Evolutionary conservation across 2,329 filamentous ascomycete species (phyloP), one percentile per base, ranked within the genome.

Genomic region (Colletotrichum sp.): DNA sequence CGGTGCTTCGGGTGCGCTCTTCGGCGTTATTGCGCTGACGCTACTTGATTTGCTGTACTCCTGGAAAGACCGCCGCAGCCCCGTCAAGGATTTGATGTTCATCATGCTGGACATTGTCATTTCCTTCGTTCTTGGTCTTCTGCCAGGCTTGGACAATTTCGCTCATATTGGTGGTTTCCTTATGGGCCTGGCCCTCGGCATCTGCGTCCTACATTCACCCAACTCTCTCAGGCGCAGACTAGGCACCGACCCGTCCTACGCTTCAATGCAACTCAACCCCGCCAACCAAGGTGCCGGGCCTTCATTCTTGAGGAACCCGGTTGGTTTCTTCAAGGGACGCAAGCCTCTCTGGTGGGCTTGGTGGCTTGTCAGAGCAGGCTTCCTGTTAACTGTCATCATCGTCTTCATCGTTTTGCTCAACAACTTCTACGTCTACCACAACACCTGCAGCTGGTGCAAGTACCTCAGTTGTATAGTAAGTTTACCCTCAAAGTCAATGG

Each of bases 301-400:
- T 30, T 83, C 87, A 1, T 92, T 94, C 79, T 82, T 91, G 72
- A 91, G 92, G 80, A 91, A 90, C 74, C 91, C 94, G 0, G 83
- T 93, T 6, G 93, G 92, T 8, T 98, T 98, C 85, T 98, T 98
- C 87, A 96, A 96, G 83, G 95, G 95, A 25, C 91, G 97, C 22
- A 98, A 98, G 83, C 94, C 94, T 27, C 89, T 98, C 9, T 99
- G 97, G 97, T 99, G 97, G 97, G 94, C 88, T 8, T 99, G 97
- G 97, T 98, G 96, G 96, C 85, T 98, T 27, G 90, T 98, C 32
- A 91, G 97, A 22, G 94, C 91, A 1, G 95, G 90, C 0, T 93
- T 94, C 28, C 87, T 99, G 68, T 90, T 98, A 9, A 90, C 93
- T n/a, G 94, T 96, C 39, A 88, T 98, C 44, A 90, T 98, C 55